Conservation (phyloP, 1,284 basidiomycete genomes). For the Psilocybe mexicana region DNA sequence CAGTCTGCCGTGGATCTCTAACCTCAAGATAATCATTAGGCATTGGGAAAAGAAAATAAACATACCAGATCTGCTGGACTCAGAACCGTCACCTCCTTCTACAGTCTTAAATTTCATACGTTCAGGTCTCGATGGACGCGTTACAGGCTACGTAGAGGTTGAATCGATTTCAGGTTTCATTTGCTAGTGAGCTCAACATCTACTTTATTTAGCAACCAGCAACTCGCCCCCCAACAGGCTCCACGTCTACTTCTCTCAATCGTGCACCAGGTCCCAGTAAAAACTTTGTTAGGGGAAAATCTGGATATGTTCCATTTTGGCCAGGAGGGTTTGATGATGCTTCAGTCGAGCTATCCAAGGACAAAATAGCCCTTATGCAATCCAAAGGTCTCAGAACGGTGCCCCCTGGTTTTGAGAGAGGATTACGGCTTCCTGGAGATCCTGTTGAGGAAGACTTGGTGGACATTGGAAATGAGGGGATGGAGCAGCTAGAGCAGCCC, state of each 20-base stretch:
- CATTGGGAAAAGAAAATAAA: slow-evolving; percentile 68
- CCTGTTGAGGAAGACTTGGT: slow-evolving; percentile 47
- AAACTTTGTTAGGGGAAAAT: slow-evolving; percentile 92
- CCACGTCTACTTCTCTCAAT: slow-evolving; percentile 82
- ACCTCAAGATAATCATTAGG: slow-evolving; percentile 45
- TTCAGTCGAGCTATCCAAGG: slow-evolving; percentile 12
- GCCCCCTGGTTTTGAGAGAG: slow-evolving; percentile 65
- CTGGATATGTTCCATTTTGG: slow-evolving; percentile 88
- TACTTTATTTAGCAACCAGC: slow-evolving; percentile 46
- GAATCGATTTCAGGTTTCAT: background rate
- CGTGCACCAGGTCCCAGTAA: slow-evolving; percentile 77
- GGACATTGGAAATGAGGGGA: slow-evolving; percentile 34
- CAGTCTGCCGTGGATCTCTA: slow-evolving; percentile 18
- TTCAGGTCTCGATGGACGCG: slow-evolving; percentile 75
- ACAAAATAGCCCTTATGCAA: background rate
- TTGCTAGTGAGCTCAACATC: background rate
- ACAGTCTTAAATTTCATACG: slow-evolving; percentile 79
- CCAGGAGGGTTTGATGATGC: slow-evolving; percentile 83
- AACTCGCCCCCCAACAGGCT: slow-evolving; percentile 52
- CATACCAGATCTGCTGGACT: slow-evolving; percentile 62
- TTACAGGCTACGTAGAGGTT: slow-evolving; percentile 82
- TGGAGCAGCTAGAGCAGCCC: slow-evolving; percentile 8
- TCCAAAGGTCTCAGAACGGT: slow-evolving; percentile 55
- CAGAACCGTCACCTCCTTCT: slow-evolving; percentile 72
- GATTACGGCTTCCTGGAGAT: slow-evolving; percentile 66